Conservation (phyloP, 495 filamentous ascomycete genomes). For the Haplographium delicatum region DNA sequence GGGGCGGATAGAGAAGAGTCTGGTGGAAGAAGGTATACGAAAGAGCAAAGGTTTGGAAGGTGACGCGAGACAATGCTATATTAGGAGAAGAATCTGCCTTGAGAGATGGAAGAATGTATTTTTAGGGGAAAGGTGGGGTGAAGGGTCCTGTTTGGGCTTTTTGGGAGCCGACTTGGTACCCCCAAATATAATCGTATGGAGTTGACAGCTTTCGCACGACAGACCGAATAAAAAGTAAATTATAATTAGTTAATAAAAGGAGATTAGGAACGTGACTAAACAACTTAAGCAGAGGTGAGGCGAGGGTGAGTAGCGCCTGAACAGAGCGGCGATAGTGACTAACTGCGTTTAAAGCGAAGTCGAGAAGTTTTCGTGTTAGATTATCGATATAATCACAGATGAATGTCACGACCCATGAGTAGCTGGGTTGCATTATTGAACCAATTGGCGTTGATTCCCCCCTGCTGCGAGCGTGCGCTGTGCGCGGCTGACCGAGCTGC, state of each 20-base stretch:
- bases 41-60: neutral
- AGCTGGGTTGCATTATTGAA: neutral
- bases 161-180: neutral
- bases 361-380: neutral
- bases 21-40: neutral
- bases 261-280: neutral
- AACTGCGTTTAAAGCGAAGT: neutral
- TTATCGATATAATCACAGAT: neutral
- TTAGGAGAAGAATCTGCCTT: conserved; percentile 3
- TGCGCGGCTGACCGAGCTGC: neutral
- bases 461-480: neutral
- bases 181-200: neutral
- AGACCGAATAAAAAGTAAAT: no score
- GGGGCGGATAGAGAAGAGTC: neutral
- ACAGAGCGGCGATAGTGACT: neutral
- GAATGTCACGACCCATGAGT: neutral
- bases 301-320: no score
- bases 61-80: conserved; percentile 1
- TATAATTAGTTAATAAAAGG: no score
- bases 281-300: neutral
- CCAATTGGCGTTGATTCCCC: neutral
- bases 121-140: neutral
- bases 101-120: neutral
- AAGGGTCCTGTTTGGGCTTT: neutral
- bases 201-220: neutral